phyloP scores from a whole-genome alignment of 768 basidiomycete genomes.

The Mycena capillaripes region DNA sequence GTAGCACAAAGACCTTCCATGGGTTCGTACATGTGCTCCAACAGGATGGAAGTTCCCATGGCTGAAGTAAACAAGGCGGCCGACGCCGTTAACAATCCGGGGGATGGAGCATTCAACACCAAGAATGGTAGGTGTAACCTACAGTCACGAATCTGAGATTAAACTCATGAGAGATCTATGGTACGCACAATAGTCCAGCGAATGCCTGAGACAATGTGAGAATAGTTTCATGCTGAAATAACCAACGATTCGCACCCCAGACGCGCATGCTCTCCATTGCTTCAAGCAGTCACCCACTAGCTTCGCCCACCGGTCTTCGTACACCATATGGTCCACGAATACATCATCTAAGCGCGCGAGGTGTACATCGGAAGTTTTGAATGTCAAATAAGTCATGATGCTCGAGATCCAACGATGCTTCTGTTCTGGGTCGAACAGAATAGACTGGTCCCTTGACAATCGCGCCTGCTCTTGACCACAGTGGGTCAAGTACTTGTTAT shows the following conservation, averaged over 20 bases:
- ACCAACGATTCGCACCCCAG: conserved; percentile 50
- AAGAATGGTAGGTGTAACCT: conserved; percentile 53
- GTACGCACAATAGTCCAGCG: conserved; percentile 19
- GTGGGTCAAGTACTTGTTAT: conserved; percentile 65
- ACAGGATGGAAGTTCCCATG: conserved; percentile 48
- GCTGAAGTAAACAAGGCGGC: conserved; percentile 48
- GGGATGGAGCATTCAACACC: conserved; percentile 44
- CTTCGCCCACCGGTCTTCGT: conserved; percentile 63
- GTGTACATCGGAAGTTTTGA: conserved; percentile 60
- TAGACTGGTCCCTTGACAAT: conserved; percentile 64
- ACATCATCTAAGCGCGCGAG: conserved; percentile 57
- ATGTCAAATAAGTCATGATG: conserved; percentile 56
- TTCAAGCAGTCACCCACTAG: conserved; percentile 58
- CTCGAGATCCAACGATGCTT: conserved; percentile 52
- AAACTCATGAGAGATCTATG: background rate
- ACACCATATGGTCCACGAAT: conserved; percentile 70
- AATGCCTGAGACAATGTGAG: conserved; percentile 31
- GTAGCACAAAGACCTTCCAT: conserved; percentile 51
- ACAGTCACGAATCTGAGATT: background rate
- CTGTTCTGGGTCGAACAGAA: conserved; percentile 52
- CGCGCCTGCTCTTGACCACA: conserved; percentile 70
- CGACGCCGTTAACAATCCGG: conserved; percentile 47
- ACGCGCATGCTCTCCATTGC: conserved; percentile 63
- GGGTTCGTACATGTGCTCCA: conserved; percentile 54
- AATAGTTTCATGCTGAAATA: conserved; percentile 33